Evolutionary conservation across 2,329 filamentous ascomycete species (phyloP).

Genomic region (Fusarium mangiferae): DNA sequence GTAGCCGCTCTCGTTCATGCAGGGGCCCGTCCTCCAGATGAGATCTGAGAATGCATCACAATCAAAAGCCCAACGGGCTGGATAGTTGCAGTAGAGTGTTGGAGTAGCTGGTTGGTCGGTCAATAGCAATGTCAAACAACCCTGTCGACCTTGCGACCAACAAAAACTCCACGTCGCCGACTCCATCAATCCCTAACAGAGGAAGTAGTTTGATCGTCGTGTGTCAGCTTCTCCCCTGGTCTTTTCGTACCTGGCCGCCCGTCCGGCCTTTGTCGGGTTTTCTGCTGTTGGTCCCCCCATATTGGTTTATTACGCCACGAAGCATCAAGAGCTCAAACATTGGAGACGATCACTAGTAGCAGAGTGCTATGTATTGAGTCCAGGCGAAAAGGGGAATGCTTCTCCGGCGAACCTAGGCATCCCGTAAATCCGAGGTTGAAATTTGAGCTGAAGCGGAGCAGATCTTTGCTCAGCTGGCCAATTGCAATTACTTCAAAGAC

Average conservation of each 20-base stretch:
- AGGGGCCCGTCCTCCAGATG: conserved; percentile 12
- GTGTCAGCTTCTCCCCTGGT: conserved; percentile 17
- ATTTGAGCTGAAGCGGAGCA: conserved; percentile 8
- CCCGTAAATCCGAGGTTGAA: conserved; percentile 6
- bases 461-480: conserved; percentile 17
- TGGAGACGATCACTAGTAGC: conserved; percentile 5
- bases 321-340: conserved; percentile 14
- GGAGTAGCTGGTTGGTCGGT: background rate
- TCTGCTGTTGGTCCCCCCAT: background rate
- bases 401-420: conserved; percentile 15
- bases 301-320: conserved; percentile 17
- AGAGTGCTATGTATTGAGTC: background rate
- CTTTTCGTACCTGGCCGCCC: background rate
- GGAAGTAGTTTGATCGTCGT: conserved; percentile 20
- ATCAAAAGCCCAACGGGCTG: conserved; percentile 11
- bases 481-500: background rate
- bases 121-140: background rate
- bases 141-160: conserved; percentile 11
- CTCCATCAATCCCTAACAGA: conserved; percentile 8
- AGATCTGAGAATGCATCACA: conserved; percentile 17
- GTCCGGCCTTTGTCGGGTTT: background rate
- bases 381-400: conserved; percentile 27
- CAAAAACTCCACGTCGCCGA: conserved; percentile 19
- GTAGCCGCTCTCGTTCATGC: conserved; percentile 6
- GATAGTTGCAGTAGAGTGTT: background rate